A percentile compares a stretch with the other conserved stretches of the same genome.
Conservation (phyloP, 1,284 basidiomycete species). For the Melanopsichium pennsylvanicum region DNA sequence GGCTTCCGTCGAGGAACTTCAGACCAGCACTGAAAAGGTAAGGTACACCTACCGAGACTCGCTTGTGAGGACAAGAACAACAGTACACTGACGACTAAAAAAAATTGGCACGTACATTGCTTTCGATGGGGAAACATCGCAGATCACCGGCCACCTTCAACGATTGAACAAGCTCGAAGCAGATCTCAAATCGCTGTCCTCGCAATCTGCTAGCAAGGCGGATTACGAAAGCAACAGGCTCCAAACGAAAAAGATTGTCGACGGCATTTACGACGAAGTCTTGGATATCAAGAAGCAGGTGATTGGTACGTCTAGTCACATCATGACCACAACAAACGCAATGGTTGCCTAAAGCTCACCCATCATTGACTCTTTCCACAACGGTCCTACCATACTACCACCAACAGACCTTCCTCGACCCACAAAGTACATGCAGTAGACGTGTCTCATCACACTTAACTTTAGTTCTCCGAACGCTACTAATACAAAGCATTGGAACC, state of each 20-base stretch:
- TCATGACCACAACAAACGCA: too few species aligned
- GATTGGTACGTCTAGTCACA: constrained; percentile 17
- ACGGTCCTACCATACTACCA: too few species aligned
- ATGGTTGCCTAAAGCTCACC: too few species aligned
- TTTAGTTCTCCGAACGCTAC: not conserved
- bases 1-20: constrained; percentile 84
- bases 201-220: constrained; percentile 21
- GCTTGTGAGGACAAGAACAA: too few species aligned
- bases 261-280: constrained; percentile 49
- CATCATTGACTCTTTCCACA: too few species aligned
- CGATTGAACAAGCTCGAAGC: constrained; percentile 47
- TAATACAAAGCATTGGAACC: too few species aligned
- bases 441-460: not conserved
- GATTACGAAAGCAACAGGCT: constrained; percentile 34
- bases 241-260: constrained; percentile 46
- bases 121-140: too few species aligned
- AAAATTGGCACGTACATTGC: too few species aligned
- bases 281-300: constrained; percentile 44
- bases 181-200: constrained; percentile 39
- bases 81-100: too few species aligned
- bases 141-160: constrained; percentile 45
- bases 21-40: constrained; percentile 82
- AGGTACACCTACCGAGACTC: too few species aligned
- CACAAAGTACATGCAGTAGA: constrained; percentile 50
- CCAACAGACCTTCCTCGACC: constrained; percentile 36